phyloP scores from a whole-genome alignment of 2,329 filamentous ascomycete genomes.

The Parastagonospora avenae region DNA sequence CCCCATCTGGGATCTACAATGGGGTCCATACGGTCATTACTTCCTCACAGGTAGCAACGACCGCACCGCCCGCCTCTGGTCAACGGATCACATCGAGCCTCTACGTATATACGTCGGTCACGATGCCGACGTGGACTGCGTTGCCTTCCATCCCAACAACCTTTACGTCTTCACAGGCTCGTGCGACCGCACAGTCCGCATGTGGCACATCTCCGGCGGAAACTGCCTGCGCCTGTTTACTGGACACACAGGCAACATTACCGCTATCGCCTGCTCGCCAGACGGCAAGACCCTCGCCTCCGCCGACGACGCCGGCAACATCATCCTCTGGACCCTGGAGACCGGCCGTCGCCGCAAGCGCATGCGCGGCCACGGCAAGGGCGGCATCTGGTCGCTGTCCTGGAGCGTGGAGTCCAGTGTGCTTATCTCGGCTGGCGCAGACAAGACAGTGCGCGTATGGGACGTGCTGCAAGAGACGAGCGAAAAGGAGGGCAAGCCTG shows the following conservation, averaged over 20 bases:
- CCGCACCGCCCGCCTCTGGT: constrained; percentile 88
- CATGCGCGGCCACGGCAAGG: constrained; percentile 90
- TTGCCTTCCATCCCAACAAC: constrained; percentile 95
- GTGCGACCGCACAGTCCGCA: constrained; percentile 90
- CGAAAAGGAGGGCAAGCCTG: constrained; percentile 51
- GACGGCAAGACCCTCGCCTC: constrained; percentile 91
- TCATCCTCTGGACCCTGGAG: constrained; percentile 93
- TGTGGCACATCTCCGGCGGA: constrained; percentile 94
- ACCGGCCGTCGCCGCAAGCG: constrained; percentile 86
- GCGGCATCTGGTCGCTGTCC: constrained; percentile 89
- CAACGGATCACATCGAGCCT: constrained; percentile 88
- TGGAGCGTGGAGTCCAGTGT: constrained; percentile 94
- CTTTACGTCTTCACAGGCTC: constrained; percentile 93
- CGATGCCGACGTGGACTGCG: constrained; percentile 86
- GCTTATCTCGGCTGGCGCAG: constrained; percentile 86
- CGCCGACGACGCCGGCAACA: constrained; percentile 85
- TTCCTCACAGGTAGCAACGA: constrained; percentile 88
- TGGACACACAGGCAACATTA: constrained; percentile 87
- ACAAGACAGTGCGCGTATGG: constrained; percentile 93
- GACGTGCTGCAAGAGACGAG: constrained; percentile 77
- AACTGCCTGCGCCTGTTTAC: constrained; percentile 89
- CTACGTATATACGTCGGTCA: constrained; percentile 89
- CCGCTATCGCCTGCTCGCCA: constrained; percentile 80
- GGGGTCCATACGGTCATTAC: constrained; percentile 94
- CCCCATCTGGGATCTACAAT: constrained; percentile 85